Evolutionary conservation across 352 stramenopile species (phyloP).

Genomic region (Phytophthora capsici): DNA sequence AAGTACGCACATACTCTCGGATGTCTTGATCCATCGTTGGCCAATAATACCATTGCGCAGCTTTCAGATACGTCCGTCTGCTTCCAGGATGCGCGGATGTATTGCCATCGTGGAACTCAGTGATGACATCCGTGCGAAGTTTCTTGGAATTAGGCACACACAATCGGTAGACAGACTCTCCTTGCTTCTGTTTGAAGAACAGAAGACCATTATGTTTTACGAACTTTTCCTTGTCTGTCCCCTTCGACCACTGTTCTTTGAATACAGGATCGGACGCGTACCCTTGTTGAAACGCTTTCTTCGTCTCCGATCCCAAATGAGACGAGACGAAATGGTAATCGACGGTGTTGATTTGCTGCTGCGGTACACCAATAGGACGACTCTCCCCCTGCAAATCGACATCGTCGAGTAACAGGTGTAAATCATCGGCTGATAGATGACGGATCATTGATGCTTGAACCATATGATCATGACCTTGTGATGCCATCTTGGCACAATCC

Average conservation of each 20-base stretch:
- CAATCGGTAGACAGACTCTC: too few species aligned
- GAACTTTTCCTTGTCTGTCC: too few species aligned
- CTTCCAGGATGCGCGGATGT: conserved; percentile 7
- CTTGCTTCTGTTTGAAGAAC: too few species aligned
- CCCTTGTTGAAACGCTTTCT: too few species aligned
- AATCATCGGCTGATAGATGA: neutral
- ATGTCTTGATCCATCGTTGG: conserved; percentile 10
- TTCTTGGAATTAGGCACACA: too few species aligned
- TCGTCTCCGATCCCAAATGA: neutral
- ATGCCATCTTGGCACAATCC: neutral
- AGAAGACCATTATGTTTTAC: too few species aligned
- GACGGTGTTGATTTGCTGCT: too few species aligned
- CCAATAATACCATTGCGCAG: conserved; percentile 11
- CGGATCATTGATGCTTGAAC: neutral
- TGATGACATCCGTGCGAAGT: too few species aligned
- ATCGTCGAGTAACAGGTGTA: conserved; percentile 12
- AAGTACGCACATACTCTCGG: conserved; percentile 24
- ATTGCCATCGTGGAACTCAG: too few species aligned
- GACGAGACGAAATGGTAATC: too few species aligned
- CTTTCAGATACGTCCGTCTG: conserved; percentile 10
- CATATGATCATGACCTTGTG: neutral
- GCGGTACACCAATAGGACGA: too few species aligned
- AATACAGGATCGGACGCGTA: conserved; percentile 4
- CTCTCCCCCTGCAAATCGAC: conserved; percentile 6
- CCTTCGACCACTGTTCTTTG: too few species aligned